Base-by-base conservation (phyloP, 1,284 basidiomycete species). In the Lentinula novae-zelandiae region DNA sequence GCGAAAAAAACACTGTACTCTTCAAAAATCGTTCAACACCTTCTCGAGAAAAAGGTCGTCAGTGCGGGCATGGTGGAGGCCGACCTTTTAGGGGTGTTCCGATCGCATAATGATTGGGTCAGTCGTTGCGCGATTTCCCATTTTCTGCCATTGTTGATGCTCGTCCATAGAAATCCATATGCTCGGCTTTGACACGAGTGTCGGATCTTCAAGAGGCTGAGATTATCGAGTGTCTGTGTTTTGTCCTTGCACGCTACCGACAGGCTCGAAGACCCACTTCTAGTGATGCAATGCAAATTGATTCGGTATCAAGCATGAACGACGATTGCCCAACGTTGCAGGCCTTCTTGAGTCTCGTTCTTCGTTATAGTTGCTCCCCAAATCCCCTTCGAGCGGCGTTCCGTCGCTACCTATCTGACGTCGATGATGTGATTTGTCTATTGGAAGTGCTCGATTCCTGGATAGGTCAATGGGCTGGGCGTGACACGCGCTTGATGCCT, bases 21-120 rank as follows among this genome's bases (percentile, higher is more conserved):
- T 2, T 73, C 79, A 0, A 81, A 84, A 60, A 77, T 87, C 42
- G 72, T 84, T n/a, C 74, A 75, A 39, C 77, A 78, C 68, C 75
- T 91, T 27, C 72, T 92, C 4, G 76, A 82, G 67, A 76, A 73
- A 58, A 72, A 78, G 2, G 74, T 80, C 3, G 80, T 90, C 15
- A 84, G 79, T 60, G 76, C 81, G 38, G 77, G 74, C 33, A 89
- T 90, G 85, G 66, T 89, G 12, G 74, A 81, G 1, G 80, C 78
- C 20, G 85, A 83, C 2, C 68, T 91, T 15, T 65, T 91, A 34
- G 73, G 74, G 10, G 75, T 75, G 5, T 70, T 92, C 42, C 73
- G 77, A 49, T 68, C 75, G 57, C 79, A 77, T 60, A 75, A 77
- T 51, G 90, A 91, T 67, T 91, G 89, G 89, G 89, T 90, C 68